Base-by-base conservation (phyloP, 805 yeast species). In the Metschnikowia borealis region DNA sequence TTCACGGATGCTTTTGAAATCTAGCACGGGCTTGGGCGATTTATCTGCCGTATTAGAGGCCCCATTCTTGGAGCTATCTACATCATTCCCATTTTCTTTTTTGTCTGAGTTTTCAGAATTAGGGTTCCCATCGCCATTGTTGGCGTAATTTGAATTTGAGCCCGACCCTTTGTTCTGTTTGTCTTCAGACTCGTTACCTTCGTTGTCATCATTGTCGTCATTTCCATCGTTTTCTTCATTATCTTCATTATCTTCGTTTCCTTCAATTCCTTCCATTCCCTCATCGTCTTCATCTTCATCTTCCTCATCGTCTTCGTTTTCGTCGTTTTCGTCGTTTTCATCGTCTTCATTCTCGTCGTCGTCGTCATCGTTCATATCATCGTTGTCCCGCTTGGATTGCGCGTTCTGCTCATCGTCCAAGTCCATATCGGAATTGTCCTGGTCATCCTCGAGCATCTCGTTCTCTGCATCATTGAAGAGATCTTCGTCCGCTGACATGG, bases 311-410 rank as follows among this genome's bases (percentile, higher is more conserved):
- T 57, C 55, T 2, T 50, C 52, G 3, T 23, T 2, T 1, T 23
- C 29, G 20, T 56, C 54, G 17, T 56, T 45, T 3, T 43, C 55
- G 1, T 50, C 44, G 6, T 46, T 46, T 6, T 45, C 51, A 3
- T 47, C 37, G 18, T 57, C 60, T 39, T 52, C 63, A 13, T 62
- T 57, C 33, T 54, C 56, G 21, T 49, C 55, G 20, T 56, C 59
- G 3, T 54, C 56, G 8, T 60, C 62, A 60, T 3, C 57, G 60
- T 38, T 62, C 63, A 20, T 60, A 59, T 31, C 65, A 11, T 54
- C 62, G 17, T 57, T 62, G 26, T 54, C 62, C 5, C 56, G 65
- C 7, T 58, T 63, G 11, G 64, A 66, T 20, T 63, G 69, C 15
- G 54, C 46, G 20, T 44, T 29, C n/a, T 34, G 51, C 35, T 36